Evolutionary conservation across 2,329 filamentous ascomycete genomes (phyloP).

Genomic region (Amphichorda felina): DNA sequence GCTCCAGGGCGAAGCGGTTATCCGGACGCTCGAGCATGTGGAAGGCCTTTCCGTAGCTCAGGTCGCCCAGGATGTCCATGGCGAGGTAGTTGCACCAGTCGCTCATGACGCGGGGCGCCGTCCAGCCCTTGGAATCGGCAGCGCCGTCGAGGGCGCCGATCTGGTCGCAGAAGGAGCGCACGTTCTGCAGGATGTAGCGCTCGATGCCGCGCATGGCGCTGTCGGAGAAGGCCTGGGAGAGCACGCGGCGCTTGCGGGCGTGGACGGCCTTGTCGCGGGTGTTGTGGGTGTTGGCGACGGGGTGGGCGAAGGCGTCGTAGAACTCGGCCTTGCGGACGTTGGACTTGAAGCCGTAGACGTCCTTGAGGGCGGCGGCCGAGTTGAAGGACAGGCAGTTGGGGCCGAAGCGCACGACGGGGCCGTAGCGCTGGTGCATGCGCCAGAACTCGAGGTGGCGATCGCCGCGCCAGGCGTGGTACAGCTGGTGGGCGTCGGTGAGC

Average conservation of each 20-base stretch:
- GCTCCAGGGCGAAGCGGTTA: slow-evolving; percentile 53
- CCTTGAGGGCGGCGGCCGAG: slow-evolving; percentile 52
- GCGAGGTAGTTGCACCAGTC: slow-evolving; percentile 51
- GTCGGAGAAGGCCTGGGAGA: slow-evolving; percentile 62
- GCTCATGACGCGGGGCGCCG: slow-evolving; percentile 46
- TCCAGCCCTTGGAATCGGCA: slow-evolving; percentile 43
- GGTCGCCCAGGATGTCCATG: slow-evolving; percentile 50
- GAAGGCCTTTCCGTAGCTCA: slow-evolving; percentile 51
- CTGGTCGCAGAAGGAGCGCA: slow-evolving; percentile 53
- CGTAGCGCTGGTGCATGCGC: slow-evolving; percentile 58
- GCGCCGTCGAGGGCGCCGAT: slow-evolving; percentile 30
- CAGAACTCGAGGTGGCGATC: slow-evolving; percentile 65
- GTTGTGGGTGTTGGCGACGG: slow-evolving; percentile 62
- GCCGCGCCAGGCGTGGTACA: slow-evolving; percentile 65
- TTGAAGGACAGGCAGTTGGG: slow-evolving; percentile 73
- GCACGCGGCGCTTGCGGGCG: slow-evolving; percentile 57
- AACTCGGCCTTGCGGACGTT: slow-evolving; percentile 59
- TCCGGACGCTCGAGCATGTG: slow-evolving; percentile 47
- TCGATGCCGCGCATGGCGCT: slow-evolving; percentile 56
- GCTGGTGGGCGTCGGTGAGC: slow-evolving; percentile 51
- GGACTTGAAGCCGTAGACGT: slow-evolving; percentile 52
- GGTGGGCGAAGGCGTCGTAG: slow-evolving; percentile 62
- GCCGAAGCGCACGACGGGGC: slow-evolving; percentile 61
- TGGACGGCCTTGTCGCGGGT: slow-evolving; percentile 56
- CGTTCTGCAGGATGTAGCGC: slow-evolving; percentile 51